phyloP scores from a whole-genome alignment of 495 filamentous ascomycete genomes.

The Penicillium ochrochloron region DNA sequence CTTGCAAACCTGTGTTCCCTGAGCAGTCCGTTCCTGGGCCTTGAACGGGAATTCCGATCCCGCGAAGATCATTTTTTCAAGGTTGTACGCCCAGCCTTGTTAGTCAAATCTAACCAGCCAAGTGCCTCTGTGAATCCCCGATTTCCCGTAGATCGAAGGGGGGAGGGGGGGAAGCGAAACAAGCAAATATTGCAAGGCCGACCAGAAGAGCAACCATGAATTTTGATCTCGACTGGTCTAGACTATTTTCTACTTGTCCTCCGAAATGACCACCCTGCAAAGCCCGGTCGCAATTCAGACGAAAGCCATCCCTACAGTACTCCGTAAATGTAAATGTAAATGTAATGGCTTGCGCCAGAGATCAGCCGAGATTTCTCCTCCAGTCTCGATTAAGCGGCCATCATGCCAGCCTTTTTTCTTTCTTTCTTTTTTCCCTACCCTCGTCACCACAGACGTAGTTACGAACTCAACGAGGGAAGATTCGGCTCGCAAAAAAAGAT shows the following conservation, averaged over 20 bases:
- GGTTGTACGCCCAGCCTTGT: not conserved
- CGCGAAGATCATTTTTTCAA: not conserved
- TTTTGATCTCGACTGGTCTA: conserved; percentile 37
- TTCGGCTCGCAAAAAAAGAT: conserved; percentile 12
- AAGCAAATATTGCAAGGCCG: conserved; percentile 26
- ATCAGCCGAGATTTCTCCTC: conserved; percentile 11
- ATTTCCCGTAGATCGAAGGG: not conserved
- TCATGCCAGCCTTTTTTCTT: conserved; percentile 5
- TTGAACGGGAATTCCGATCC: conserved; percentile 11
- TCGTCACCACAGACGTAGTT: not conserved
- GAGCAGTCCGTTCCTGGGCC: conserved; percentile 22
- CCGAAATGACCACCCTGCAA: conserved; percentile 19
- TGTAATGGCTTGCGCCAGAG: conserved; percentile 14
- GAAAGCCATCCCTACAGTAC: conserved; percentile 1
- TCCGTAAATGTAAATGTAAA: no score
- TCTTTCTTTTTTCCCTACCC: conserved; percentile 5
- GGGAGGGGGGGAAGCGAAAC: conserved; percentile 9
- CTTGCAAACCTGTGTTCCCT: conserved; percentile 23
- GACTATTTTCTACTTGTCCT: conserved; percentile 31
- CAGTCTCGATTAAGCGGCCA: no score
- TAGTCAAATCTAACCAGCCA: not conserved
- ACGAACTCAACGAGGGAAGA: not conserved
- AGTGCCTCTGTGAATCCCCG: not conserved
- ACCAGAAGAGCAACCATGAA: conserved; percentile 20
- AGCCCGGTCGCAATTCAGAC: conserved; percentile 13